Percentiles rank a stretch among this genome's conserved stretches.
Conservation (phyloP, 495 filamentous ascomycete genomes). For the Xeromyces bisporus region DNA sequence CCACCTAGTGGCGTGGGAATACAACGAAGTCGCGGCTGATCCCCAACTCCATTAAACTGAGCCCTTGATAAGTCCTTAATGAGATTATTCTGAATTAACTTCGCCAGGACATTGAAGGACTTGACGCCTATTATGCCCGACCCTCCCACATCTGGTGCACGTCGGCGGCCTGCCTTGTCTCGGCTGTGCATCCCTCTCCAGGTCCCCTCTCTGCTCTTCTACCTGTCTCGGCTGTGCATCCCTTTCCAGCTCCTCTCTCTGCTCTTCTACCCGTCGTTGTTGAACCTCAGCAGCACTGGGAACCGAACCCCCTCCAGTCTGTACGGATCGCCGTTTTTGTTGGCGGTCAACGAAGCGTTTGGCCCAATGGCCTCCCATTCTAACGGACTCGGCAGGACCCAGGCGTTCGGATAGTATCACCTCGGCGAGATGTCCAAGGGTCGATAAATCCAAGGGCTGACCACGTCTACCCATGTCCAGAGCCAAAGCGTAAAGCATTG, state of each 20-base stretch:
- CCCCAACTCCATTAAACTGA: no score
- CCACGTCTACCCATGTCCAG: neutral
- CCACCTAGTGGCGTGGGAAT: no score
- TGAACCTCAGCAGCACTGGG: neutral
- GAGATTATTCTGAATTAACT: no score
- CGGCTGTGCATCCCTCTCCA: neutral
- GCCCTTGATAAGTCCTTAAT: no score
- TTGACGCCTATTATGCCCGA: no score
- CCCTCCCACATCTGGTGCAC: no score
- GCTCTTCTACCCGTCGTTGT: neutral
- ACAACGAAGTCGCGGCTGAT: no score
- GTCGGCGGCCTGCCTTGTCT: neutral
- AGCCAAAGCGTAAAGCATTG: neutral
- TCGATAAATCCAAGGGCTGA: neutral
- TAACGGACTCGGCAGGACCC: neutral
- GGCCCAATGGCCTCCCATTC: constrained; percentile 11
- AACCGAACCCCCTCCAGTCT: no score
- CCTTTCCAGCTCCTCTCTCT: neutral
- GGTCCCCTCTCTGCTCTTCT: no score
- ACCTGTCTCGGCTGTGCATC: neutral
- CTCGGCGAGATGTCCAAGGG: neutral
- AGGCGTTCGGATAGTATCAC: neutral
- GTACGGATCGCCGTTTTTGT: constrained; percentile 9
- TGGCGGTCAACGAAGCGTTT: constrained; percentile 14
- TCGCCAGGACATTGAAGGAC: no score